These are phyloP conservation scores for Penicillium sp. DNA, from an alignment of 2,329 filamentous ascomycete species.

Conservation along the genomic window DNA sequence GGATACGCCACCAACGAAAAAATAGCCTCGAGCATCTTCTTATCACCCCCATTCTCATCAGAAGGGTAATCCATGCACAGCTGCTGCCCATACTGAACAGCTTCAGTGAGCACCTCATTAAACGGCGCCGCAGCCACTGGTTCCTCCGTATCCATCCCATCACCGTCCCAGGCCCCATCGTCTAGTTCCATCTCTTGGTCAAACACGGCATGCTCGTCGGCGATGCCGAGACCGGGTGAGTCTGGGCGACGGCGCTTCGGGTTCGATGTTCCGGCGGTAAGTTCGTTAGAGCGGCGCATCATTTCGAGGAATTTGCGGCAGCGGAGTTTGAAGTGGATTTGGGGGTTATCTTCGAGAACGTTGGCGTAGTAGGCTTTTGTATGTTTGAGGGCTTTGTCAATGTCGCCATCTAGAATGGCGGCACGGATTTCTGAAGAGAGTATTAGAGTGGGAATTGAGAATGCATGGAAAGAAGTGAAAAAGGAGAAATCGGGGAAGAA, in stretches of 20 bases:
- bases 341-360: constrained; percentile 77
- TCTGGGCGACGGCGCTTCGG: constrained; percentile 44
- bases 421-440: constrained; percentile 71
- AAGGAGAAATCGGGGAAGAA: neutral
- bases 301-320: constrained; percentile 96
- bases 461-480: neutral
- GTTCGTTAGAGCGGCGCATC: constrained; percentile 74
- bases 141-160: constrained; percentile 62
- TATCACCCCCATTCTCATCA: constrained; percentile 70
- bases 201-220: constrained; percentile 52
- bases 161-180: constrained; percentile 42
- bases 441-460: neutral
- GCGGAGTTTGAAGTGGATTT: constrained; percentile 83
- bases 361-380: constrained; percentile 77
- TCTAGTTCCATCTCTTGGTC: constrained; percentile 63
- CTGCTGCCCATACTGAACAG: constrained; percentile 77
- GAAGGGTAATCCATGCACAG: constrained; percentile 76
- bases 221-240: constrained; percentile 43
- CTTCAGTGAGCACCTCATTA: constrained; percentile 65
- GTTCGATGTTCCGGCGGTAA: constrained; percentile 45
- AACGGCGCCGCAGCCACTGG: constrained; percentile 41
- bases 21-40: constrained; percentile 76
- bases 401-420: constrained; percentile 87
- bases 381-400: constrained; percentile 84
- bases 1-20: constrained; percentile 86